These are phyloP conservation scores for Rhizopogon rudus DNA, from an alignment of 768 basidiomycete species.

Conservation along the genomic window DNA sequence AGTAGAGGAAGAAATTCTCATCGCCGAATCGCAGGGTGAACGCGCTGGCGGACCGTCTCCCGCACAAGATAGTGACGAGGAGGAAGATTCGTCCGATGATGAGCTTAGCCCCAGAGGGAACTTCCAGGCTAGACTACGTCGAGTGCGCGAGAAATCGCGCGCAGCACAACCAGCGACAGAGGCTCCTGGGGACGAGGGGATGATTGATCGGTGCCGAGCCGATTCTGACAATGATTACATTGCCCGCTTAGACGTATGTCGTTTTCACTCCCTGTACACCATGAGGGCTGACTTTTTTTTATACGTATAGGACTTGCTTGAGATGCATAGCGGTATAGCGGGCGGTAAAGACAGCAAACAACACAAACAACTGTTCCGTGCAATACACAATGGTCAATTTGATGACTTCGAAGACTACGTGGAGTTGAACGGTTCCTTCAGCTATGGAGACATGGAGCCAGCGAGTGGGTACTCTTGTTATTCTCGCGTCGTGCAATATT, in stretches of 20 bases:
- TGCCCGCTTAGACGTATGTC: constrained; percentile 47
- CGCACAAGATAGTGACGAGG: constrained; percentile 12
- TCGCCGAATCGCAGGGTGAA: constrained; percentile 27
- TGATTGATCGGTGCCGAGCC: constrained; percentile 32
- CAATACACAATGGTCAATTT: constrained; percentile 54
- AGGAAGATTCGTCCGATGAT: constrained; percentile 30
- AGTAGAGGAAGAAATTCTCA: constrained; percentile 42
- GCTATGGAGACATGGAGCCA: constrained; percentile 28
- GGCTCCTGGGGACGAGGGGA: constrained; percentile 25
- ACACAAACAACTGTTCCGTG: constrained; percentile 53
- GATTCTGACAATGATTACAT: constrained; percentile 58
- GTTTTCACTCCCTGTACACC: neutral
- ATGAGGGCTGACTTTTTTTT: neutral
- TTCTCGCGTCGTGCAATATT: neutral
- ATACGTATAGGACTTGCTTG: constrained; percentile 61
- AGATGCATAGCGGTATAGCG: constrained; percentile 50
- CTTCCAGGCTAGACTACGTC: constrained; percentile 33
- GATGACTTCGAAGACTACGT: constrained; percentile 26
- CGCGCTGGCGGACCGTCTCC: neutral
- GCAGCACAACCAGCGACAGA: constrained; percentile 1
- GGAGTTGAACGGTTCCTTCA: constrained; percentile 20
- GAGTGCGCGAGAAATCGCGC: constrained; percentile 23
- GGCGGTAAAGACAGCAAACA: constrained; percentile 39
- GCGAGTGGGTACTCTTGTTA: constrained; percentile 41
- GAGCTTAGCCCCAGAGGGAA: constrained; percentile 26